phyloP scores from a whole-genome alignment of 2,329 filamentous ascomycete genomes.

The Ilyonectria robusta region DNA sequence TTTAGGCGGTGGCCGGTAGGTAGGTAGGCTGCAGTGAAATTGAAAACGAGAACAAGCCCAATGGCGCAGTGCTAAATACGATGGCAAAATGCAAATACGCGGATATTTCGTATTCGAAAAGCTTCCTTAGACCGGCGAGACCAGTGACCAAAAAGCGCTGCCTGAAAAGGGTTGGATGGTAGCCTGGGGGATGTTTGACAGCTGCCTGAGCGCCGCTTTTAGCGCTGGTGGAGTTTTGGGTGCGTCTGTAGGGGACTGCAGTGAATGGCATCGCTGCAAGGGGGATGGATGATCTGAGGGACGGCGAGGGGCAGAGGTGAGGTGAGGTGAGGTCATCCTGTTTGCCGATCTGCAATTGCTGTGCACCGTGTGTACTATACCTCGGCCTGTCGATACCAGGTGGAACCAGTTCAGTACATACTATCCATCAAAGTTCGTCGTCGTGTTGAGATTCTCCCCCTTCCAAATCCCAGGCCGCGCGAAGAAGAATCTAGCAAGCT shows the following conservation, averaged over 20 bases:
- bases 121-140: background rate
- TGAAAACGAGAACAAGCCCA: background rate
- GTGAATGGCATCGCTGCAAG: background rate
- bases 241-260: background rate
- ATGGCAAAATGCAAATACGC: background rate
- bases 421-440: no score
- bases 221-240: background rate
- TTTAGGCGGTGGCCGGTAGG: background rate
- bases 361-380: background rate
- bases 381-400: background rate
- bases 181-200: background rate
- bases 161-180: background rate
- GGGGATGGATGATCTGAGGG: background rate
- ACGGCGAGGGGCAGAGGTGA: background rate
- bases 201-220: background rate
- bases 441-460: no score
- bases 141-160: no score
- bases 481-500: background rate
- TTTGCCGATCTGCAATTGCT: background rate
- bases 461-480: no score
- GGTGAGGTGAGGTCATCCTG: background rate
- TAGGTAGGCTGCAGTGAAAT: background rate
- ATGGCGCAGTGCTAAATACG: background rate
- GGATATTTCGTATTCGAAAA: background rate
- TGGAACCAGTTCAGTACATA: background rate